Percentiles rank a stretch among this genome's conserved stretches.
Conservation (phyloP, 257 asterid species). For the Capsicum baccatum region DNA sequence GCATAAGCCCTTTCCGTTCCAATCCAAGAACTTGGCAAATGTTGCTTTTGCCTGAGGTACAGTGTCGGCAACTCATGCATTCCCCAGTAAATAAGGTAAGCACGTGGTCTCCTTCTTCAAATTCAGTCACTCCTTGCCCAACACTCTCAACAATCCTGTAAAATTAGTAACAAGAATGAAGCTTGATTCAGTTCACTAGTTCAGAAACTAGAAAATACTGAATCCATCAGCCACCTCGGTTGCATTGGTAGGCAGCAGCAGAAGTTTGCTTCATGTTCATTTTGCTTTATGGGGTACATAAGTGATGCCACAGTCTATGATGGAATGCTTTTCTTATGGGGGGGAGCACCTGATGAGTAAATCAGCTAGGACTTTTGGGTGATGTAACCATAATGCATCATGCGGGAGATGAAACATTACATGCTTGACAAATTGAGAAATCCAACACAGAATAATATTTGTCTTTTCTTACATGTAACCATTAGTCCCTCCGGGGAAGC, state of each 20-base stretch:
- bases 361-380: background rate
- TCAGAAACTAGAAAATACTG: background rate
- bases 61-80: constrained; percentile 81
- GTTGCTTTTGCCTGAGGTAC: constrained; percentile 81
- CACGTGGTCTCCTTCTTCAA: constrained; percentile 80
- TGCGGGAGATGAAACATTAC: background rate
- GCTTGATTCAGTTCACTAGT: background rate
- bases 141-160: constrained; percentile 91
- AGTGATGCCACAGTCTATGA: constrained; percentile 11
- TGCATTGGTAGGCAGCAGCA: background rate
- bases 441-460: background rate
- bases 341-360: background rate
- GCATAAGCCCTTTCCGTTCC: constrained; percentile 93
- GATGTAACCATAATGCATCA: background rate
- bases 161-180: constrained; percentile 23
- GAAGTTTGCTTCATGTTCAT: background rate
- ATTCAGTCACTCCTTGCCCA: constrained; percentile 86
- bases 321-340: constrained; percentile 1
- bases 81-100: constrained; percentile 88
- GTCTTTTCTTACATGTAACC: background rate
- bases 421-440: background rate
- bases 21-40: constrained; percentile 83
- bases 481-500: background rate
- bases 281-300: background rate
- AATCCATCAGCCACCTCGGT: background rate